Base-by-base conservation (phyloP, 129 eudicot species). In the Heracleum sosnowskyi region DNA sequence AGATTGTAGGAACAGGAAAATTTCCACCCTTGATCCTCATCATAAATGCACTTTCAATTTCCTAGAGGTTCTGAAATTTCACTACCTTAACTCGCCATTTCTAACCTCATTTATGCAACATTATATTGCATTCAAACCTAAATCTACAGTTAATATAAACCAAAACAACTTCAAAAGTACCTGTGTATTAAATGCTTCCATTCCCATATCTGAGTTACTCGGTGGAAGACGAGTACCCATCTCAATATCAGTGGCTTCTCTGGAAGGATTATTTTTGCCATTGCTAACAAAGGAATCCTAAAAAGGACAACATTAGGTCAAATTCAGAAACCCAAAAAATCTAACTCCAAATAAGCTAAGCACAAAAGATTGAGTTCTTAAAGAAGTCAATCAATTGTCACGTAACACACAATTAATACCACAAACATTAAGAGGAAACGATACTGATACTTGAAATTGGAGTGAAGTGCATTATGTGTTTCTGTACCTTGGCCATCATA, bases 101-200 rank as follows among this genome's bases (percentile, higher is more conserved):
- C 39, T 39, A 64, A 36, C 18, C 37, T 12, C 18, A 29, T 66
- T 31, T 66, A 40, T 64, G 70, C 70, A 66, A 66, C 72, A 31
- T 72, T 72, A 22, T 41, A 72, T 12, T 10, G 31, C 12, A 22
- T 13, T 41, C 41, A 20, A 73, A 73, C 55, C 36, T n/a, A 41
- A n/a, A 26, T 60, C 68, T n/a, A 60, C 68, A n/a, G 33, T 44
- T 41, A 26, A 39, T 41, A 39, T 31, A 60, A 53, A 31, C 31
- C 34, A 20, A 60, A 80, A 55, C 1, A 16, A 74, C 11, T 22
- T 44, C 24, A 24, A 55, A 34, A 31, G 40, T 51, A 89, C 97
- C 94, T 91, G 94, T 74, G 86, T 91, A 73, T 89, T 89, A 80
- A 91, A 91, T 44, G 89, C 81, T 70, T 91, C 97, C 94, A 91